phyloP scores from a whole-genome alignment of 2,329 filamentous ascomycete species.

The Biscogniauxia sp. region DNA sequence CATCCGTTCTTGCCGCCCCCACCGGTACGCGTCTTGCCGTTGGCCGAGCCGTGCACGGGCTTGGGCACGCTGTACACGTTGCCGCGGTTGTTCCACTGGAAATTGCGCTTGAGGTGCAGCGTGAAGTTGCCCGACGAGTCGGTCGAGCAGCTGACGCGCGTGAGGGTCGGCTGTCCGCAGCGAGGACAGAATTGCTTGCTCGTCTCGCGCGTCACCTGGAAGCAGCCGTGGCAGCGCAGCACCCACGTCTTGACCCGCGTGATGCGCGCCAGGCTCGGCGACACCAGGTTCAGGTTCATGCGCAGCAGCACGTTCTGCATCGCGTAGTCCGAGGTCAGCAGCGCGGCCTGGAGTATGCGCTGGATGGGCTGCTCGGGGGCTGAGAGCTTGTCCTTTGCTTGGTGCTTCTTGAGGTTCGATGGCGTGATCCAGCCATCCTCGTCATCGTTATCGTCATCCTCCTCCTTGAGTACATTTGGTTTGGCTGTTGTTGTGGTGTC shows the following conservation, averaged over 20 bases:
- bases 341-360: conserved; percentile 77
- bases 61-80: conserved; percentile 94
- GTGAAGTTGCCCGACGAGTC: conserved; percentile 77
- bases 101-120: conserved; percentile 88
- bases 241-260: conserved; percentile 84
- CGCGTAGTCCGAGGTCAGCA: conserved; percentile 91
- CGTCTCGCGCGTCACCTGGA: conserved; percentile 80
- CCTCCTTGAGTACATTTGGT: conserved; percentile 21
- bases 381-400: conserved; percentile 61
- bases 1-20: conserved; percentile 84
- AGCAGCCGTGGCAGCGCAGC: conserved; percentile 91
- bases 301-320: conserved; percentile 97
- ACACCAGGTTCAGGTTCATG: conserved; percentile 89
- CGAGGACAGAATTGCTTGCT: conserved; percentile 86
- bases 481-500: conserved; percentile 9
- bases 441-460: conserved; percentile 44
- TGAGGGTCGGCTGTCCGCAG: conserved; percentile 85
- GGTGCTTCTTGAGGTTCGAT: conserved; percentile 82
- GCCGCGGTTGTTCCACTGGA: conserved; percentile 92
- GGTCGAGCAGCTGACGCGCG: conserved; percentile 81
- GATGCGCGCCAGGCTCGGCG: conserved; percentile 75
- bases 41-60: conserved; percentile 76
- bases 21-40: conserved; percentile 64
- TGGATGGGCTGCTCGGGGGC: conserved; percentile 50
- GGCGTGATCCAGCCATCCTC: conserved; percentile 91